Percentiles rank a stretch among this genome's conserved stretches.
Evolutionary conservation across 1,284 basidiomycete genomes (phyloP).

Genomic region (Ustilago vetiveriae): DNA sequence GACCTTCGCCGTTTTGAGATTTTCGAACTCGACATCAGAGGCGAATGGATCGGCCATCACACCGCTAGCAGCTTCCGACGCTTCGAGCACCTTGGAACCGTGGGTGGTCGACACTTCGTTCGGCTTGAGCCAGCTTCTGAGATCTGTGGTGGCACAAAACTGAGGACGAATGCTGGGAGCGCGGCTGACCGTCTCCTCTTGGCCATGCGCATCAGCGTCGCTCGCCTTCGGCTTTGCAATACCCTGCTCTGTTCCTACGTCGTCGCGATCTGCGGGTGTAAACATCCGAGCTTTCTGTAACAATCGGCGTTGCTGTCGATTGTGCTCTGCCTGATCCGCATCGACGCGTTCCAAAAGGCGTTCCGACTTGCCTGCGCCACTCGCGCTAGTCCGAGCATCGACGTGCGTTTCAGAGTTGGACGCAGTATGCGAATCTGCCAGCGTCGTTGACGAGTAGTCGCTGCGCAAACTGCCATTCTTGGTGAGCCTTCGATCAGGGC

Average conservation of each 20-base stretch:
- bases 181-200: constrained; percentile 29
- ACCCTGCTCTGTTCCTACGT: no score
- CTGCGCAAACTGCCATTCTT: constrained; percentile 43
- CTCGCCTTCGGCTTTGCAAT: no score
- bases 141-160: constrained; percentile 55
- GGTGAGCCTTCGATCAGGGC: constrained; percentile 26
- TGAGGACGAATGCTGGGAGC: constrained; percentile 58
- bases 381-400: constrained; percentile 2
- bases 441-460: constrained; percentile 32
- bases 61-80: constrained; percentile 17
- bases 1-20: constrained; percentile 3
- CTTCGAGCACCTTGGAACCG: constrained; percentile 31
- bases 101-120: constrained; percentile 31
- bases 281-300: constrained; percentile 28
- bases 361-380: constrained; percentile 14
- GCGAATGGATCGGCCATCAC: constrained; percentile 24
- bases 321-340: constrained; percentile 25
- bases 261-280: no score
- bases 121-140: constrained; percentile 57
- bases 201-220: no score
- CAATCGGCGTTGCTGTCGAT: constrained; percentile 31
- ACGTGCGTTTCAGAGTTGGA: constrained; percentile 21
- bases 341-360: constrained; percentile 22
- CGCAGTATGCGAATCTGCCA: constrained; percentile 20
- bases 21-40: constrained; percentile 19